Base-by-base conservation (phyloP, 805 yeast genomes). In the Saccharomycopsis fodiens region DNA sequence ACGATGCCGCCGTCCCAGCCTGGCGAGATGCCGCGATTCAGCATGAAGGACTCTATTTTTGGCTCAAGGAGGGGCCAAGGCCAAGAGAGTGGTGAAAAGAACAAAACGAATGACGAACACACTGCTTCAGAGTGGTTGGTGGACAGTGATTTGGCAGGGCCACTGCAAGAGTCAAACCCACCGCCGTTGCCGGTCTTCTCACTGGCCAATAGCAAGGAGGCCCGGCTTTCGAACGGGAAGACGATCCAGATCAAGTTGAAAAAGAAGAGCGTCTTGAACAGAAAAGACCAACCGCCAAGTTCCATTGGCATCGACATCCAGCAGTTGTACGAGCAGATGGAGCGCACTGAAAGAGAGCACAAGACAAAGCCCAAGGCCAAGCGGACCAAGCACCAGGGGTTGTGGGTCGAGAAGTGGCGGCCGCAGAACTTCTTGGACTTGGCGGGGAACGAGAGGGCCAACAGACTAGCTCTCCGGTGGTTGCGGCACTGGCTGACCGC, bases 381-480 rank as follows among this genome's bases (percentile, higher is more conserved):
- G 35, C 29, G 48, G 13, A 25, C 35, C 4, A 36, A 37, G 7
- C 23, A 16, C 3, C 35, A 37, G 4, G 43, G 39, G 21, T 50
- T 70, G 13, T 69, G 73, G 78, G 76, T 79, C 2, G 91, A 83
- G 55, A 80, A 80, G 58, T 83, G 81, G 70, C 65, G 85, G 50
- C 87, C 91, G 0, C 61, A 59, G 34, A 64, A 60, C n/a, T 82
- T 80, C 62, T 54, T 81, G 27, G 87, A 83, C 51, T 64, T 83
- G 31, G 70, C 80, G 0, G 91, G 91, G 0, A 80, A 82, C 50
- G 91, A 83, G 53, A 63, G 70, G 35, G 68, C 78, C 0, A 83
- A 82, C 54, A 65, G 89, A 44, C 59, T 62, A 15, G 69, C 82
- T 23, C 57, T 83, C 30, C 64, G 69, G 30, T 84, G 91, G 91